These are phyloP conservation scores for Tricholoma sp. DNA, from an alignment of 768 basidiomycete species.

Conservation along the genomic window DNA sequence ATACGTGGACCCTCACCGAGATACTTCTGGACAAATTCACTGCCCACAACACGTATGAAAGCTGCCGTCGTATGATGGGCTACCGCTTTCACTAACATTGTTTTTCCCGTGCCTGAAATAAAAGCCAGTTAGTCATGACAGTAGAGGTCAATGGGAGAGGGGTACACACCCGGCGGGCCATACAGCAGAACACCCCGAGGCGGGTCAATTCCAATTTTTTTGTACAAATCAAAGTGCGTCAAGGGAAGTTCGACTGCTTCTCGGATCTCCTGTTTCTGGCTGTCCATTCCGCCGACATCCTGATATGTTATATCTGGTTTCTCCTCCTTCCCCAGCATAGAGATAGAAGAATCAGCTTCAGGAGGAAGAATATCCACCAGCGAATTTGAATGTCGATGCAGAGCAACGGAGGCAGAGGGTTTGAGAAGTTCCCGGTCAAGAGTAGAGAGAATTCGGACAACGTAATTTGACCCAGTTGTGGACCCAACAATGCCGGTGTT, in stretches of 20 bases:
- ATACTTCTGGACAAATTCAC: slow-evolving; percentile 99
- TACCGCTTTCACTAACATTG: slow-evolving; percentile 99
- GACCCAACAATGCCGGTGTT: slow-evolving; percentile 95
- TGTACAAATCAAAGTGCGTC: slow-evolving; percentile 97
- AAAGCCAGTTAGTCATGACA: neutral
- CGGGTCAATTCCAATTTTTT: slow-evolving; percentile 99
- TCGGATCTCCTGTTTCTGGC: slow-evolving; percentile 97
- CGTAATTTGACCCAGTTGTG: slow-evolving; percentile 97
- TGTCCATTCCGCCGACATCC: slow-evolving; percentile 96
- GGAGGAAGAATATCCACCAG: slow-evolving; percentile 98
- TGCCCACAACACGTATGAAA: slow-evolving; percentile 97
- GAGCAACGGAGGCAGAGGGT: slow-evolving; percentile 95
- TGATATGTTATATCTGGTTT: slow-evolving; percentile 90
- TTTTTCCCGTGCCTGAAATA: slow-evolving; percentile 88
- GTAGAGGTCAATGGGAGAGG: neutral
- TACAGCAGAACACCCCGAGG: slow-evolving; percentile 95
- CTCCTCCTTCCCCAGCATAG: slow-evolving; percentile 93
- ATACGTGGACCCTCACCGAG: slow-evolving; percentile 98
- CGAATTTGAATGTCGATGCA: slow-evolving; percentile 98
- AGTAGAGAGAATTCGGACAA: slow-evolving; percentile 94
- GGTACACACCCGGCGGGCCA: slow-evolving; percentile 80
- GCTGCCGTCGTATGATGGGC: slow-evolving; percentile 95
- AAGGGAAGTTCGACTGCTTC: slow-evolving; percentile 97
- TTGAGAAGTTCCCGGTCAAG: slow-evolving; percentile 96
- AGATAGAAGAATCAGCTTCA: slow-evolving; percentile 95